Base-by-base conservation (phyloP, 768 basidiomycete species). In the Peribolospora baueri region DNA sequence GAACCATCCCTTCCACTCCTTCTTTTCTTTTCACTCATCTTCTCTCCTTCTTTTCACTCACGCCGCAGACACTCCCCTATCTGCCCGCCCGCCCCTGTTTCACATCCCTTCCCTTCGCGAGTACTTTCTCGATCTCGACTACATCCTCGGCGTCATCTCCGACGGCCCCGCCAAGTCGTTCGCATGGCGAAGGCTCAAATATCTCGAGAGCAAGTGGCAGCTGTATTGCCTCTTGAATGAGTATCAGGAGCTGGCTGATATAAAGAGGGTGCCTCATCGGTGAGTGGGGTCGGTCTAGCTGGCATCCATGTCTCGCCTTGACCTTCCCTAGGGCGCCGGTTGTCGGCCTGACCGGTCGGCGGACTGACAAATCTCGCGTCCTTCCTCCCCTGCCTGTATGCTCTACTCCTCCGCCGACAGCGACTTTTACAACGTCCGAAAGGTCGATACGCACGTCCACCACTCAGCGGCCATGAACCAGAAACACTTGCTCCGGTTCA, bases 401-500 rank as follows among this genome's bases (percentile, higher is more conserved):
- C 13, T 5, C 39, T 10, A 53, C 51, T 42, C 45, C 41, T 38
- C 56, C 1, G 13, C 25, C 8, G 57, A n/a, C 64, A 90, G 91
- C 57, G 93, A 98, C 69, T 95, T 98, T 62, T 98, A 98, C 69
- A 98, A 98, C 65, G 74, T 87, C 52, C 80, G 93, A 37, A 98
- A 98, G 57, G 93, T 98, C 57, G 93, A 98, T 65, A 98, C 93
- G 6, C 93, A 98, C 68, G 85, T 98, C 39, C 93, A 98, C 63
- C 86, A 97, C 66, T 91, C 91, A 3, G 93, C 90, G 58, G 84
- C 85, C 69, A 95, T 97, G 90, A 98, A 98, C 66, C 93, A 98
- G 68, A 98, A 98, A 67, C 93, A 98, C 70, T 70, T 98, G 14
- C 71, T 98, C 9, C 85, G 93, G 7, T 97, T 98, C 70, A 95